Evolutionary conservation across 2,329 filamentous ascomycete genomes (phyloP).

Genomic region (Pseudopithomyces chartarum): DNA sequence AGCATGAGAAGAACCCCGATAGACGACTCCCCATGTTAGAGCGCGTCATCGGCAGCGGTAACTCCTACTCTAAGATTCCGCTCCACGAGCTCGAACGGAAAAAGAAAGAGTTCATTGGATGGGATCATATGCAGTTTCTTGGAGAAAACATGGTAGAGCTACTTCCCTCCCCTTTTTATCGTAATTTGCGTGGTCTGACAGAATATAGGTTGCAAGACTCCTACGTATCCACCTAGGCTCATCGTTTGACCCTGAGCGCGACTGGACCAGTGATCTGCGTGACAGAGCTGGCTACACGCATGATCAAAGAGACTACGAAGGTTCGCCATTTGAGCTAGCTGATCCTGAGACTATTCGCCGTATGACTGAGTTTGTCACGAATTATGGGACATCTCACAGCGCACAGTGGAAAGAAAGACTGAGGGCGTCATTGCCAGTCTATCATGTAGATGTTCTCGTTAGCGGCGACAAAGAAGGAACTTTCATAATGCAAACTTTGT

Average conservation of each 20-base stretch:
- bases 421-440: neutral
- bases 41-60: neutral
- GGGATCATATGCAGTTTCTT: neutral
- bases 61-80: neutral
- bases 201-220: conserved; percentile 1
- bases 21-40: neutral
- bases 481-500: neutral
- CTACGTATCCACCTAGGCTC: neutral
- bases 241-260: neutral
- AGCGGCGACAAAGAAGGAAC: neutral
- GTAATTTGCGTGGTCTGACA: neutral
- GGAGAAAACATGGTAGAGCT: conserved; percentile 3
- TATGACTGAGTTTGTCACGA: neutral
- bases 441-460: neutral
- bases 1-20: neutral
- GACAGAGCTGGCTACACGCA: neutral
- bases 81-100: neutral
- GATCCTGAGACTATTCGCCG: neutral
- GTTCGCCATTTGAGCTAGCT: neutral
- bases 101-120: neutral
- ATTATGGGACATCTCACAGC: neutral
- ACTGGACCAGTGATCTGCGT: conserved; percentile 9
- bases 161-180: neutral
- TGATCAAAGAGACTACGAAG: neutral
- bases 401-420: neutral